Evolutionary conservation across 331 rosid species (phyloP).

Genomic region (Malus hybrid): DNA sequence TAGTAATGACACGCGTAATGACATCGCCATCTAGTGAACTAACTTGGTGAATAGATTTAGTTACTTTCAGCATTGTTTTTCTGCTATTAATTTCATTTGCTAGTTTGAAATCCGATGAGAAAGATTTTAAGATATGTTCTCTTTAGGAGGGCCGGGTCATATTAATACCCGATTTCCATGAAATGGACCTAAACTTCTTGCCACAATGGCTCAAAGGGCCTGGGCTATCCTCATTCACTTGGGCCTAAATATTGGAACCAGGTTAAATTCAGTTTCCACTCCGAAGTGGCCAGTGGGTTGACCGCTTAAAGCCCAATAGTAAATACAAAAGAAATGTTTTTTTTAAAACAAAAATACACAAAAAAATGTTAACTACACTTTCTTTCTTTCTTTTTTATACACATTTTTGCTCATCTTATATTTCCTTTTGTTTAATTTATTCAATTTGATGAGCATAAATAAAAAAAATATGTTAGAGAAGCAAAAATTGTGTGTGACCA

Average conservation of each 20-base stretch:
- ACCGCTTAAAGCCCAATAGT: neutral
- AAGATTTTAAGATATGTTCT: neutral
- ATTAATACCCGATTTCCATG: neutral
- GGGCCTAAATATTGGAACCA: neutral
- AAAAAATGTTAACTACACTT: too few relatives aligned
- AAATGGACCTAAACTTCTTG: neutral
- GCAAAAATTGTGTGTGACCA: too few relatives aligned
- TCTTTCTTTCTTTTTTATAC: too few relatives aligned
- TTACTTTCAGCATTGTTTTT: too few relatives aligned
- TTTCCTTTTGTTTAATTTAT: too few relatives aligned
- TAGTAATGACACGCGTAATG: neutral
- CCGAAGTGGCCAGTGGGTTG: neutral
- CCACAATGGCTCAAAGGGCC: neutral
- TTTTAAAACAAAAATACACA: too few relatives aligned
- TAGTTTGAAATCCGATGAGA: neutral
- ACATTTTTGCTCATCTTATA: too few relatives aligned
- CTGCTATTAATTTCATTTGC: too few relatives aligned
- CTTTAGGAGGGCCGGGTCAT: neutral
- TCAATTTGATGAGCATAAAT: too few relatives aligned
- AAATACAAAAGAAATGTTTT: neutral
- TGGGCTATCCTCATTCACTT: neutral
- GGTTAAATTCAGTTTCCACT: neutral
- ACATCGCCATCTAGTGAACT: neutral
- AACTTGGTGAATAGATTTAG: neutral
- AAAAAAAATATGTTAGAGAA: too few relatives aligned